phyloP scores from a whole-genome alignment of 306 rosid species.

The Medicago arabica region DNA sequence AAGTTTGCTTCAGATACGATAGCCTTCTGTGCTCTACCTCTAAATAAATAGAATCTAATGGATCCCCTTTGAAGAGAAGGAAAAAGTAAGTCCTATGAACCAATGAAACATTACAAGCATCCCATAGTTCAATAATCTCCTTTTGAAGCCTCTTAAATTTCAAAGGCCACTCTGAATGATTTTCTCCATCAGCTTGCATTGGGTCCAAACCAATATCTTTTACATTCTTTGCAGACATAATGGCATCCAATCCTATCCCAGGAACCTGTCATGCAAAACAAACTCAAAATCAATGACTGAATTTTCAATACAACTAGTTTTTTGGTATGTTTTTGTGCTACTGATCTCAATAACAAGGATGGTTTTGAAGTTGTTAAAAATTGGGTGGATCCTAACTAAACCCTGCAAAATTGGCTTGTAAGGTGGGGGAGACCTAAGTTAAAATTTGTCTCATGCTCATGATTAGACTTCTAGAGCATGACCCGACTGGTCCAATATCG shows the following conservation, averaged over 20 bases:
- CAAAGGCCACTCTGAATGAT: slow-evolving; percentile 71
- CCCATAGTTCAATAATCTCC: slow-evolving; percentile 84
- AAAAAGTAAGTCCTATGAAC: slow-evolving; percentile 96
- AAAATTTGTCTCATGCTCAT: no score
- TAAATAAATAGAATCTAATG: slow-evolving; percentile 79
- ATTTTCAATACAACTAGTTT: slow-evolving; percentile 32
- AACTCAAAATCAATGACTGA: slow-evolving; percentile 17
- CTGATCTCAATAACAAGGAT: not conserved
- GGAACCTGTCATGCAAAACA: slow-evolving; percentile 52
- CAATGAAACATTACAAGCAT: slow-evolving; percentile 82
- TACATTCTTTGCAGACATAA: slow-evolving; percentile 50
- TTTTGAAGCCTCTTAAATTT: slow-evolving; percentile 80
- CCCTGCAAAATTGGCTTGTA: not conserved
- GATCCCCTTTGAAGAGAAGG: slow-evolving; percentile 83
- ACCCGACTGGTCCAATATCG: not conserved
- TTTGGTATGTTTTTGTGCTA: slow-evolving; percentile 21
- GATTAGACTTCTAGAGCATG: no score
- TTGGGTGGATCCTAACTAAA: not conserved
- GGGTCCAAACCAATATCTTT: slow-evolving; percentile 82
- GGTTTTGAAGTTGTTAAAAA: not conserved
- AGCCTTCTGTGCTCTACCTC: slow-evolving; percentile 90
- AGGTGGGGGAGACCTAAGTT: not conserved
- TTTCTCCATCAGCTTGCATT: slow-evolving; percentile 58
- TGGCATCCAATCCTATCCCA: slow-evolving; percentile 45
- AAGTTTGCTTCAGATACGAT: slow-evolving; percentile 70